Percentiles rank a stretch among this genome's conserved stretches.
These are phyloP conservation scores for Bisporella sp. DNA, from an alignment of 2,329 filamentous ascomycete species.

Conservation along the genomic window DNA sequence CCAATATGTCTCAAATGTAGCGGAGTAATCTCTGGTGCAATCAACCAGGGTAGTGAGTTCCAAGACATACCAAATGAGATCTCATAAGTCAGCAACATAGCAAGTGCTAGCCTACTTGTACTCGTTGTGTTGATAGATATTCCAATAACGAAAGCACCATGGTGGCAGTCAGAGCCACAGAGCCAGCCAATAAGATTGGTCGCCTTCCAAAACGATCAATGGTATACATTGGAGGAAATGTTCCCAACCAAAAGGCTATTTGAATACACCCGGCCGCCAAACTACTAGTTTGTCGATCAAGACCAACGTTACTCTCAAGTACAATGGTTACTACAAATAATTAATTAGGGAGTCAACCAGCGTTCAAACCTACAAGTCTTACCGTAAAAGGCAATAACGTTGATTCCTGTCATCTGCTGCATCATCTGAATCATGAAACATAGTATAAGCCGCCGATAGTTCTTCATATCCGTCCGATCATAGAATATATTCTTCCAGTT, in stretches of 20 bases:
- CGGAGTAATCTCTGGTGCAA: neutral
- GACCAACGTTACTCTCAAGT: neutral
- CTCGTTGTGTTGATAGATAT: neutral
- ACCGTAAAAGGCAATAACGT: slow-evolving; percentile 2
- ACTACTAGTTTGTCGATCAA: neutral
- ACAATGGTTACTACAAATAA: neutral
- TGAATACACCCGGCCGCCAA: neutral
- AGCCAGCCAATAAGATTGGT: neutral
- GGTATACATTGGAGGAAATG: neutral
- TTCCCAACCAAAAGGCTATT: slow-evolving; percentile 15
- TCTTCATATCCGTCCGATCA: neutral
- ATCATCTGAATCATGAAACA: slow-evolving; percentile 2
- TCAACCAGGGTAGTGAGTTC: neutral
- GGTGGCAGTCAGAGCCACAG: neutral
- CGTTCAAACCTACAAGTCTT: no score
- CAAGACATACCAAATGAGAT: neutral
- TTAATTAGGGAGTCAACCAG: no score
- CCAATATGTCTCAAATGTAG: neutral
- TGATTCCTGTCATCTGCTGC: slow-evolving; percentile 3
- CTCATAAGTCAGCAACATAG: neutral
- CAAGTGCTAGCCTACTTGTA: neutral
- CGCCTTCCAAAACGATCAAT: neutral
- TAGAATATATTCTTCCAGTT: slow-evolving; percentile 1
- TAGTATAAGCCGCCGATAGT: neutral
- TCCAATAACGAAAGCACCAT: neutral